Base-by-base conservation (phyloP, 768 basidiomycete species). In the Podaxis rugospora region DNA sequence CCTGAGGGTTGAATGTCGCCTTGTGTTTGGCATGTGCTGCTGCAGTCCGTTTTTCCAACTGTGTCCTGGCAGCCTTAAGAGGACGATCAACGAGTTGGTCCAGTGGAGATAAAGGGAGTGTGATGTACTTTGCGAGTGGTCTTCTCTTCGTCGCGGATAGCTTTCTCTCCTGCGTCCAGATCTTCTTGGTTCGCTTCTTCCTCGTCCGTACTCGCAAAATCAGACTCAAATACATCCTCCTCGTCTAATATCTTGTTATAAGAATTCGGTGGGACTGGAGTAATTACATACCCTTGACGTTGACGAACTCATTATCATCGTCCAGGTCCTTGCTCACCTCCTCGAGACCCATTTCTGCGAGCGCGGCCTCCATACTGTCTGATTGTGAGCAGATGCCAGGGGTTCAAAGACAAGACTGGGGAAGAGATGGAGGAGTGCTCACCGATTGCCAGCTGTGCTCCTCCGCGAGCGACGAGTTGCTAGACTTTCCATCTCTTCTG, bases 201-300 rank as follows among this genome's bases (percentile, higher is more conserved):
- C 44, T 91, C 91, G 61, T 93, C 92, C 0, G 92, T 93, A 64
- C 88, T 90, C 63, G 86, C 89, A 67, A 95, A 94, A 70, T 94
- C 92, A 9, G 89, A 90, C 64, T 82, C 91, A 62, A 92, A 91
- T 6, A 88, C 70, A 67, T 93, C 92, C 65, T 90, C 86, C 70
- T 95, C 92, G 55, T 90, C 92, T 92, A 67, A 47, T 56, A 55
- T 40, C 7, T 21, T 39, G 46, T 57, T 28, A 57, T 23, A 64
- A 62, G 66, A 56, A 66, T 64, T 59, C 50, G 51, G 14, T 55
- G 27, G 51, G 47, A 14, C 9, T n/a, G 7, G 61, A 13, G 21
- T 16, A 9, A n/a, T 42, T 14, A 61, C 64, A 37, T 62, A 87
- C 91, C 89, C 69, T 84, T 88, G 21, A 81, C 82, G 37, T 84